Conservation (phyloP, 164 flowering plant genomes). For the Berberis thunbergii region DNA sequence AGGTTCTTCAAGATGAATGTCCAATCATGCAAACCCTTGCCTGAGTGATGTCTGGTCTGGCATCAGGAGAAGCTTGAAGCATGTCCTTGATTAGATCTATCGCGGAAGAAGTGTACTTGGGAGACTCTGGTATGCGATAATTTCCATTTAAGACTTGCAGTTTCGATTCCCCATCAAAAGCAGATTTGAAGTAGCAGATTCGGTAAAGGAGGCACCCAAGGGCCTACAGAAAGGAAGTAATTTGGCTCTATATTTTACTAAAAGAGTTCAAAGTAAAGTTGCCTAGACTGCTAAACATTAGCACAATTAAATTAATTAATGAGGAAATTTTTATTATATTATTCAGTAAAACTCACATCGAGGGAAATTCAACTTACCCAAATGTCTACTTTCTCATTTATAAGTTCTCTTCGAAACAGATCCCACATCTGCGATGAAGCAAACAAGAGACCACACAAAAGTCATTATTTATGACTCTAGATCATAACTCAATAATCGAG, state of each 20-base stretch:
- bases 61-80: slow-evolving; percentile 85
- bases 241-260: not conserved
- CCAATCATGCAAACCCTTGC: slow-evolving; percentile 99
- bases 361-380: slow-evolving; percentile 59
- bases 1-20: slow-evolving; percentile 86
- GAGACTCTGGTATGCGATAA: slow-evolving; percentile 88
- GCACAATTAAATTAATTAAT: too few relatives aligned
- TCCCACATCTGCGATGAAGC: slow-evolving; percentile 86
- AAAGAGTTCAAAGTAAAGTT: not conserved
- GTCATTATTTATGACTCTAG: slow-evolving; percentile 6
- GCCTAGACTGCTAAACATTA: not conserved
- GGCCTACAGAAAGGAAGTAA: slow-evolving; percentile 38
- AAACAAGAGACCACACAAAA: slow-evolving; percentile 12
- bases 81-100: slow-evolving; percentile 76
- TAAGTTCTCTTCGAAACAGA: slow-evolving; percentile 71
- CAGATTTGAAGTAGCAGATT: slow-evolving; percentile 85
- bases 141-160: slow-evolving; percentile 92
- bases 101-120: slow-evolving; percentile 57
- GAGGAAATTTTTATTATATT: too few relatives aligned
- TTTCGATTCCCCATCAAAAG: slow-evolving; percentile 99
- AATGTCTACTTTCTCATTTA: slow-evolving; percentile 96
- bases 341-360: not conserved
- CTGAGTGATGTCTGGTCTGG: slow-evolving; percentile 99
- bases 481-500: slow-evolving; percentile 1
- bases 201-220: slow-evolving; percentile 95